phyloP scores from a whole-genome alignment of 2,329 filamentous ascomycete genomes.

The Chaetomiaceae sp. region DNA sequence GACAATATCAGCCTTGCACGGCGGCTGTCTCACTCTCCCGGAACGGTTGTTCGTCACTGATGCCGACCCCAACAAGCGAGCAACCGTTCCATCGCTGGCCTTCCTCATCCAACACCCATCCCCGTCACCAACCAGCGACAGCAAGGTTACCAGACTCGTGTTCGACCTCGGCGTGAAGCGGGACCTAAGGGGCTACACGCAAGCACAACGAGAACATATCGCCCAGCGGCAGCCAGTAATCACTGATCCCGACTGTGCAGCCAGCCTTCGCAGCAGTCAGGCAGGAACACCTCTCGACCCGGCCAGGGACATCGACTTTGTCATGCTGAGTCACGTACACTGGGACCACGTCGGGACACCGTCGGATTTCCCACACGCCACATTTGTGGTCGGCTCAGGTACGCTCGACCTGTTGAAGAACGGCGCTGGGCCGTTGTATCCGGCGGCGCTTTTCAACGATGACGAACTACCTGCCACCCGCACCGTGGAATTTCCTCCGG shows the following conservation, averaged over 20 bases:
- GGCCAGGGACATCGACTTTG: slow-evolving; percentile 27
- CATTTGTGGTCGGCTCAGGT: slow-evolving; percentile 49
- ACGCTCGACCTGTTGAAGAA: slow-evolving; percentile 38
- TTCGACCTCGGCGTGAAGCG: slow-evolving; percentile 53
- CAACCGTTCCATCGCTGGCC: slow-evolving; percentile 49
- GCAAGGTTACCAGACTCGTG: slow-evolving; percentile 37
- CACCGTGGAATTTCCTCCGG: slow-evolving; percentile 41
- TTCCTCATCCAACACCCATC: slow-evolving; percentile 49
- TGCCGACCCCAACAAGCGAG: slow-evolving; percentile 38
- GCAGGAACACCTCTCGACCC: slow-evolving; percentile 9
- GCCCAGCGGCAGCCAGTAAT: slow-evolving; percentile 41
- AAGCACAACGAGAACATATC: slow-evolving; percentile 42
- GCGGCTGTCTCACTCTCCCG: slow-evolving; percentile 43
- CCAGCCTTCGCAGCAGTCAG: slow-evolving; percentile 31
- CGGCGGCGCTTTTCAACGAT: slow-evolving; percentile 30
- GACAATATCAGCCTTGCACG: slow-evolving; percentile 36
- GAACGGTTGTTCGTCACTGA: slow-evolving; percentile 43
- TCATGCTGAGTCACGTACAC: slow-evolving; percentile 50
- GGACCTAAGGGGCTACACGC: slow-evolving; percentile 40
- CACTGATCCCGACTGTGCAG: slow-evolving; percentile 41
- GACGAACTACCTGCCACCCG: slow-evolving; percentile 30
- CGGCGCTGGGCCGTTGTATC: slow-evolving; percentile 30
- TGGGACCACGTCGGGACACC: slow-evolving; percentile 57
- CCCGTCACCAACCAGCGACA: slow-evolving; percentile 14
- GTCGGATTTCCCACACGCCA: slow-evolving; percentile 43